Percentiles rank a stretch among this genome's conserved stretches.
These are phyloP conservation scores for Lichtheimia hyalospora DNA, from an alignment of 371 early-diverging fungal genomes.

Conservation along the genomic window DNA sequence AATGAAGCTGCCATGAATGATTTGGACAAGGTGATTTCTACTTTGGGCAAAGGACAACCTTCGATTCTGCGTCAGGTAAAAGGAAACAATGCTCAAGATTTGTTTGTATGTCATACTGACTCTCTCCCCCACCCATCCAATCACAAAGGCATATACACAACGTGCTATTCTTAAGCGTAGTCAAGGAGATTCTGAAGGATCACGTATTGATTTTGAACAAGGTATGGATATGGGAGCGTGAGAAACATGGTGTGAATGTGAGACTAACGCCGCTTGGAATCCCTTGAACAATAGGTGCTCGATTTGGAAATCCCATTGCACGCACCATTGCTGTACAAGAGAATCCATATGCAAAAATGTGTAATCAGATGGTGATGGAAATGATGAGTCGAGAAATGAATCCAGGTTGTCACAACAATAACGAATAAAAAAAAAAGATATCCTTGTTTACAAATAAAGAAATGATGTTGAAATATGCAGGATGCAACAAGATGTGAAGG, in stretches of 20 bases:
- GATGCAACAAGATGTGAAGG: neutral
- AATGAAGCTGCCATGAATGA: constrained; percentile 63
- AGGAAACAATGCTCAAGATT: neutral
- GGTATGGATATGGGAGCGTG: constrained; percentile 14
- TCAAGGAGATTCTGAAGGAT: constrained; percentile 63
- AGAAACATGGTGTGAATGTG: neutral
- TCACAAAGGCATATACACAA: constrained; percentile 78
- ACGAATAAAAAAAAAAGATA: constrained; percentile 4
- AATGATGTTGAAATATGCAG: neutral
- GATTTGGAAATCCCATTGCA: constrained; percentile 84
- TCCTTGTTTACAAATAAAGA: neutral
- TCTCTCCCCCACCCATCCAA: neutral
- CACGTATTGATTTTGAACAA: constrained; percentile 72
- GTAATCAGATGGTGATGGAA: constrained; percentile 73
- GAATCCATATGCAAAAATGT: constrained; percentile 92
- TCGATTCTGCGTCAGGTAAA: constrained; percentile 67
- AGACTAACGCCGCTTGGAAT: neutral
- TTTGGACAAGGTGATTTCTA: constrained; percentile 68
- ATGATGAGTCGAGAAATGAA: constrained; percentile 58
- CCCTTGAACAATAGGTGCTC: constrained; percentile 55
- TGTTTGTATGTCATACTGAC: neutral
- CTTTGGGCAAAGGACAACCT: constrained; percentile 58
- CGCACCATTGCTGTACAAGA: constrained; percentile 71
- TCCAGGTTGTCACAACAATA: neutral
- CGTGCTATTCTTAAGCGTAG: constrained; percentile 71